Percentiles rank a stretch among this genome's conserved stretches.
Conservation (phyloP, 176 grass and related monocot genomes). For the Puya raimondii region DNA sequence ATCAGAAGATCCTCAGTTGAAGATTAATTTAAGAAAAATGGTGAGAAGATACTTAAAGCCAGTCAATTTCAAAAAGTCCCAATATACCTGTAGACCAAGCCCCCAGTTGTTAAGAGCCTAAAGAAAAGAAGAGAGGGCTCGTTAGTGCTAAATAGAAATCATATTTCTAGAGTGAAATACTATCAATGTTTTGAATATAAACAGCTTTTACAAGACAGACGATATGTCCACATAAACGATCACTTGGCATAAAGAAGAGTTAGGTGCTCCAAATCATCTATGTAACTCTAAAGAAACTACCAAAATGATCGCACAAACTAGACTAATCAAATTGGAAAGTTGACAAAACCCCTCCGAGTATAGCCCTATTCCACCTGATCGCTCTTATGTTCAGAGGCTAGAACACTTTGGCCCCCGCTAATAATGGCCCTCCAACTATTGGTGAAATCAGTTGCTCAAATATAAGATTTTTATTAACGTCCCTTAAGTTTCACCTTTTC, state of each 20-base stretch:
- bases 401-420: no score
- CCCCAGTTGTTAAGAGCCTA: constrained; percentile 99
- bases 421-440: no score
- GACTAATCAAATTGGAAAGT: background rate
- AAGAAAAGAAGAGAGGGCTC: constrained; percentile 16
- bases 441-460: no score
- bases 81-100: constrained; percentile 86
- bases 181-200: background rate
- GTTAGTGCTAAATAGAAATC: background rate
- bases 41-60: background rate
- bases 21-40: constrained; percentile 12
- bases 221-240: no score
- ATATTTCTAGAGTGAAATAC: background rate
- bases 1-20: constrained; percentile 31
- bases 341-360: background rate
- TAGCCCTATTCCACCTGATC: no score
- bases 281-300: background rate
- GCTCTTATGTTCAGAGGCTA: no score
- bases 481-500: no score
- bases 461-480: no score
- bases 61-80: constrained; percentile 1
- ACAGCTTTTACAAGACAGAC: background rate
- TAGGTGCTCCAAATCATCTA: no score
- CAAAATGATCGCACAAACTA: background rate
- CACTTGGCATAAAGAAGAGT: no score